phyloP scores from a whole-genome alignment of 169 alveolate species.

The Plasmodium cynomolgi region DNA sequence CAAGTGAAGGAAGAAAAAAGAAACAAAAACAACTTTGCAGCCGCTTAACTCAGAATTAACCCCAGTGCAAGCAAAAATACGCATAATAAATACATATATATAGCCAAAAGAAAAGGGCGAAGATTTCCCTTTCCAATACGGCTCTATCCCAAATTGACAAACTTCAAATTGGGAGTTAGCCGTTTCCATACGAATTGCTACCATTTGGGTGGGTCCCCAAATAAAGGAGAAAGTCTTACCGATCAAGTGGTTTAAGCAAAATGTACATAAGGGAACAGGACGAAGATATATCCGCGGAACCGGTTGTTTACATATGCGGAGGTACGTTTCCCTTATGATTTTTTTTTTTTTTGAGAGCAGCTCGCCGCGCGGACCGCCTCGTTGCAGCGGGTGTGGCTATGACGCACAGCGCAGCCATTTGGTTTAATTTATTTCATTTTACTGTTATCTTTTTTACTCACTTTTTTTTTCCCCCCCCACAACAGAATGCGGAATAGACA shows the following conservation, averaged over 20 bases:
- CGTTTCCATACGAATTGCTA: not conserved
- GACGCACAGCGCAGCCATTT: not conserved
- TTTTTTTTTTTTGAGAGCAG: not conserved
- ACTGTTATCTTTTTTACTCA: not conserved
- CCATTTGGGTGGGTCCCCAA: not conserved
- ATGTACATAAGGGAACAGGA: constrained; percentile 73
- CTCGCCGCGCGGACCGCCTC: not conserved
- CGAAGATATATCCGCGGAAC: constrained; percentile 63
- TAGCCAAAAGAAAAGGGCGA: not conserved
- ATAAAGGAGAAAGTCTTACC: not conserved
- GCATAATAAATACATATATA: not conserved
- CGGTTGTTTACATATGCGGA: constrained; percentile 67
- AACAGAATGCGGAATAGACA: constrained; percentile 89
- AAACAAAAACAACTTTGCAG: not conserved
- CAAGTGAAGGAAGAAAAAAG: not conserved
- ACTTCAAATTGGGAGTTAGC: not conserved
- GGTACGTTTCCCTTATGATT: not conserved
- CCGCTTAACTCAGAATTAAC: not conserved
- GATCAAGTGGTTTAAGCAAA: not conserved
- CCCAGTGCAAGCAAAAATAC: not conserved
- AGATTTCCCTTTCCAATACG: not conserved
- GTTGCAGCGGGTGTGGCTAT: not conserved
- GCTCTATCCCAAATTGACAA: not conserved
- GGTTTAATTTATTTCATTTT: not conserved
- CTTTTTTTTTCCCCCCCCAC: not conserved